Conservation (phyloP, 2,329 filamentous ascomycete genomes). For the Ceratocystiopsis minuta region DNA sequence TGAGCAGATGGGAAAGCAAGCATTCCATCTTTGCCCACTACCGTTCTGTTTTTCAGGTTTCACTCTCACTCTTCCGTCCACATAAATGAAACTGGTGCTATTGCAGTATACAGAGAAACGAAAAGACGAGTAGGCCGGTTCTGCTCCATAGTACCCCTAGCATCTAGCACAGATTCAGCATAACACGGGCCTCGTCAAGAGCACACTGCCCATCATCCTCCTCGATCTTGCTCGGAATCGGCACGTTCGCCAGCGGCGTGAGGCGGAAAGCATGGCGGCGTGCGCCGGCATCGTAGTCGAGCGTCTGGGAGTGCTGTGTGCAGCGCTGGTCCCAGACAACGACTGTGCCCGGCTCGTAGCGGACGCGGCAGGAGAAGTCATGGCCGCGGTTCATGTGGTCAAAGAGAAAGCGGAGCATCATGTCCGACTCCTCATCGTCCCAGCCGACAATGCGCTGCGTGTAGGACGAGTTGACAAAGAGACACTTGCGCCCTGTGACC, state of each 20-base stretch:
- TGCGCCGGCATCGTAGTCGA: constrained; percentile 8
- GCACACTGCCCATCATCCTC: constrained; percentile 8
- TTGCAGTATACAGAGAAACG: no score
- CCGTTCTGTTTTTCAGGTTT: no score
- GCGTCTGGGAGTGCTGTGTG: constrained; percentile 11
- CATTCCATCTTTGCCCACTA: no score
- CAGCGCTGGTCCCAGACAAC: constrained; percentile 20
- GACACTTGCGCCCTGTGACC: constrained; percentile 62
- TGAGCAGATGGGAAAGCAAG: no score
- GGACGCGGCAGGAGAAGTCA: constrained; percentile 28
- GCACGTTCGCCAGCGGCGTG: constrained; percentile 20
- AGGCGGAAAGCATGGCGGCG: constrained; percentile 13
- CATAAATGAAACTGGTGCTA: no score
- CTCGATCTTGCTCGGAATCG: constrained; percentile 18
- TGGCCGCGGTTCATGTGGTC: constrained; percentile 27
- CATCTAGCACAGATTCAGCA: constrained; percentile 7
- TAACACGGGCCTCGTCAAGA: constrained; percentile 5
- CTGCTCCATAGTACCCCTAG: no score
- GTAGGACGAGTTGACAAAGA: constrained; percentile 53
- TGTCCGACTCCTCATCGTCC: constrained; percentile 72
- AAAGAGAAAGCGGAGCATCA: constrained; percentile 23
- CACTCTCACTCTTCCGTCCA: no score
- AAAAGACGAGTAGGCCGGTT: no score
- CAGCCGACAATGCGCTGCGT: constrained; percentile 49
- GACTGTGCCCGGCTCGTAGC: constrained; percentile 26